Evolutionary conservation across 2,329 filamentous ascomycete genomes (phyloP).

Genomic region (Pseudocercospora crystallina): DNA sequence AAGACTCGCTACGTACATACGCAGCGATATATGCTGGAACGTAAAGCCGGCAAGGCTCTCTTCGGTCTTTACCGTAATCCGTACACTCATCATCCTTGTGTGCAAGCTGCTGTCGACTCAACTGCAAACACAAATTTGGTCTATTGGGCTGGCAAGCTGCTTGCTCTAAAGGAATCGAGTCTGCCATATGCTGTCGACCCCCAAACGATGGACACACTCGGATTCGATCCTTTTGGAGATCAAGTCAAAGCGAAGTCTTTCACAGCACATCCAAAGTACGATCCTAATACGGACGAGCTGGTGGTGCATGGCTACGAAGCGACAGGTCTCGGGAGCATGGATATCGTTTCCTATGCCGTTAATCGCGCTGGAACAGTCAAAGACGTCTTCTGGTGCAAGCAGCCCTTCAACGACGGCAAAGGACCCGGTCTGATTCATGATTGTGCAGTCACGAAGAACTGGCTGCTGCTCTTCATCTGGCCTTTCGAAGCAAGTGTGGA

Average conservation of each 20-base stretch:
- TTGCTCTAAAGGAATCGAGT: constrained; percentile 54
- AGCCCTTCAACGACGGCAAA: constrained; percentile 32
- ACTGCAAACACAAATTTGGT: constrained; percentile 62
- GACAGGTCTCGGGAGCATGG: constrained; percentile 35
- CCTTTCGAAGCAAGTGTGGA: constrained; percentile 39
- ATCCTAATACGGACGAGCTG: constrained; percentile 44
- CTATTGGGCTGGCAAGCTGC: constrained; percentile 56
- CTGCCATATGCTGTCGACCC: constrained; percentile 44
- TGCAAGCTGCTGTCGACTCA: constrained; percentile 46
- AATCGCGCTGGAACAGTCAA: constrained; percentile 39
- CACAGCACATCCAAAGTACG: constrained; percentile 48
- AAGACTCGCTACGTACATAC: constrained; percentile 46
- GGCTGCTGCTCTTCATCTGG: constrained; percentile 39
- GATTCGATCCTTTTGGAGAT: constrained; percentile 41
- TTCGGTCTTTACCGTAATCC: constrained; percentile 61
- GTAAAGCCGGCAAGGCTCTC: constrained; percentile 40
- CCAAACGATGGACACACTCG: constrained; percentile 41
- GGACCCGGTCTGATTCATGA: constrained; percentile 41
- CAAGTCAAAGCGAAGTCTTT: constrained; percentile 43
- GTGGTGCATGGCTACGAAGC: constrained; percentile 45
- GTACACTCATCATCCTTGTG: constrained; percentile 47
- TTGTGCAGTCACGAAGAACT: constrained; percentile 42
- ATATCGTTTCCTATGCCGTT: constrained; percentile 43
- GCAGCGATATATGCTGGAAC: constrained; percentile 43
- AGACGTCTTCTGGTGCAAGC: constrained; percentile 43